Evolutionary conservation across 2,329 filamentous ascomycete species (phyloP).

Genomic region (Lasiodiplodia theobromae): DNA sequence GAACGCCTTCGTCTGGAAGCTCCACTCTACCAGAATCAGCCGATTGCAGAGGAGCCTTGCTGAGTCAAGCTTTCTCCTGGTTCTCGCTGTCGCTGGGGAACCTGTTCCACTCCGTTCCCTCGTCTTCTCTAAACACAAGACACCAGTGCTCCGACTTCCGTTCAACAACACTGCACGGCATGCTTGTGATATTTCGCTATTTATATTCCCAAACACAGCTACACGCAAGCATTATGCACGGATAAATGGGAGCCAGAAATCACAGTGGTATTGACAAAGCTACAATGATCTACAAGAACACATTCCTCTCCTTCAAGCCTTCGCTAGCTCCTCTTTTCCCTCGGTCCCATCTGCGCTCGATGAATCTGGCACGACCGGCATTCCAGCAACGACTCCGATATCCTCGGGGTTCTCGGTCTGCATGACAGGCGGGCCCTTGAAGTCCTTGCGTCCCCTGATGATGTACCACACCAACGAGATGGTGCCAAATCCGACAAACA

Average conservation of each 20-base stretch:
- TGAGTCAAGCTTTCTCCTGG: background rate
- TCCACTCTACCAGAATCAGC: background rate
- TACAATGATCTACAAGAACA: constrained; percentile 2
- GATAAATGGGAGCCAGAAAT: background rate
- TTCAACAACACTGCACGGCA: background rate
- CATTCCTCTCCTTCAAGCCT: background rate
- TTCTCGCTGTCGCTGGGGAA: background rate
- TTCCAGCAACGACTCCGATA: constrained; percentile 41
- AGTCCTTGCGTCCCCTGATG: constrained; percentile 46
- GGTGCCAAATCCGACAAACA: constrained; percentile 48
- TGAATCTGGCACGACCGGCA: constrained; percentile 39
- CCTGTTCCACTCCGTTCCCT: background rate
- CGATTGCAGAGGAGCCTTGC: background rate
- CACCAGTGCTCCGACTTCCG: background rate
- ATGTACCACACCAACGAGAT: constrained; percentile 49
- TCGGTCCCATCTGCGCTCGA: constrained; percentile 14
- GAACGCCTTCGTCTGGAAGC: background rate
- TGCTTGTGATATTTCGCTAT: background rate
- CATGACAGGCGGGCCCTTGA: constrained; percentile 48
- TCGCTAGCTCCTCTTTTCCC: constrained; percentile 3
- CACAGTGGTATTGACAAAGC: constrained; percentile 7
- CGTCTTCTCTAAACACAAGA: background rate
- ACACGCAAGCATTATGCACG: background rate
- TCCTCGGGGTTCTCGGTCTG: constrained; percentile 45
- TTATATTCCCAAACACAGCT: too few relatives aligned